Evolutionary conservation across 73 alveolate species (phyloP).

Genomic region (Paramecium sonneborni): DNA sequence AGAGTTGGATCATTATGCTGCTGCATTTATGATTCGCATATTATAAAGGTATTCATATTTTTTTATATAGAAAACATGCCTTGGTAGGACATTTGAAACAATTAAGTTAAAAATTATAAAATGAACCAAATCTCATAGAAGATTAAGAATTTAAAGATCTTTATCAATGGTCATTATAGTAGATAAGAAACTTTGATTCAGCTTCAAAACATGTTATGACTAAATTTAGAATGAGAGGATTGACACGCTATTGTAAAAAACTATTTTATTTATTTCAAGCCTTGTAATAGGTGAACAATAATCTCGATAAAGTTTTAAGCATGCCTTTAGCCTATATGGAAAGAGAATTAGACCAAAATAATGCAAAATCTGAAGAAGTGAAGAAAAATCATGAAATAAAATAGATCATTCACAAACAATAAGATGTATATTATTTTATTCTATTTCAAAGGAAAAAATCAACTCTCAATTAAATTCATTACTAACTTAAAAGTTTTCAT

Average conservation of each 20-base stretch:
- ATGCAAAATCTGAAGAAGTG: conserved; percentile 4
- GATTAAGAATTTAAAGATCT: not conserved
- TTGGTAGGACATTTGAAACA: not conserved
- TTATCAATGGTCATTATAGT: not conserved
- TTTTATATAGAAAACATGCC: not conserved
- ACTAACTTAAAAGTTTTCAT: not conserved
- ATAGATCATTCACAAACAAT: not conserved
- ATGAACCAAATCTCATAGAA: not conserved
- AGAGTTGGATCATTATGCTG: conserved; percentile 48
- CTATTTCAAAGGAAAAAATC: not conserved
- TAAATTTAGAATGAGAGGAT: conserved; percentile 42
- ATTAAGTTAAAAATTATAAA: not conserved
- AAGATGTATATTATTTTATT: conserved; percentile 6
- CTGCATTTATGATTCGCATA: not conserved
- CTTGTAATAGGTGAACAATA: not conserved
- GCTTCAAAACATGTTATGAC: conserved; percentile 14
- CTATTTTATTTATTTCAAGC: not conserved
- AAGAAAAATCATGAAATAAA: not conserved
- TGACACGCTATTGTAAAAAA: not conserved
- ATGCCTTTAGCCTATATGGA: conserved; percentile 46
- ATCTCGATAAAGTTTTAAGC: not conserved
- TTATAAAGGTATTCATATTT: not conserved
- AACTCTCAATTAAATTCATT: conserved; percentile 11
- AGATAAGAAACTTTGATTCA: not conserved
- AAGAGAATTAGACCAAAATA: conserved; percentile 19